Conservation (phyloP, 441 rosid genomes). For the Corymbia calophylla region DNA sequence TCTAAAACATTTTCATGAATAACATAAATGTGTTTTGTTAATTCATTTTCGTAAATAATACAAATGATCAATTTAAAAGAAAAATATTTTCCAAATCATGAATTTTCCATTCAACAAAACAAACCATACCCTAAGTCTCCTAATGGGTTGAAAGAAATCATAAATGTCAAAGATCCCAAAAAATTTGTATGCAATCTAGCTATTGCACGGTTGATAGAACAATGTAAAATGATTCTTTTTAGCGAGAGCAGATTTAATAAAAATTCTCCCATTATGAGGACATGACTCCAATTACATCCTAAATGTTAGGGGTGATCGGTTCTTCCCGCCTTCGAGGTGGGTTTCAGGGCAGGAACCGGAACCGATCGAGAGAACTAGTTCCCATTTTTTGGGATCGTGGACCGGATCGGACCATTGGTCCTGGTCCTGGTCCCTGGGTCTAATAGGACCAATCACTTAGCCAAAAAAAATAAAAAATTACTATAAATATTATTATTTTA, state of each 20-base stretch:
- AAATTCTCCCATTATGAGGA: not conserved
- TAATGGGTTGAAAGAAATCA: fast-evolving
- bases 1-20: not conserved
- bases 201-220: fast-evolving
- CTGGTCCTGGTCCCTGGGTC: no score
- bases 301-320: no score
- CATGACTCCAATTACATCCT: not conserved
- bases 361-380: no score
- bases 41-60: not conserved
- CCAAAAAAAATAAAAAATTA: no score
- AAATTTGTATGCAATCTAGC: not conserved
- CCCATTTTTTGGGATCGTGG: no score
- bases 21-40: not conserved
- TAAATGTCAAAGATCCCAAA: not conserved
- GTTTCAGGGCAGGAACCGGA: no score
- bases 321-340: no score
- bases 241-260: not conserved
- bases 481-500: no score
- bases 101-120: not conserved
- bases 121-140: not conserved
- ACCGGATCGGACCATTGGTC: no score
- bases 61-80: not conserved
- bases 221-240: not conserved
- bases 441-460: no score
- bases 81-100: fast-evolving